Conservation (phyloP, 306 rosid species). For the Bauhinia variegata region DNA sequence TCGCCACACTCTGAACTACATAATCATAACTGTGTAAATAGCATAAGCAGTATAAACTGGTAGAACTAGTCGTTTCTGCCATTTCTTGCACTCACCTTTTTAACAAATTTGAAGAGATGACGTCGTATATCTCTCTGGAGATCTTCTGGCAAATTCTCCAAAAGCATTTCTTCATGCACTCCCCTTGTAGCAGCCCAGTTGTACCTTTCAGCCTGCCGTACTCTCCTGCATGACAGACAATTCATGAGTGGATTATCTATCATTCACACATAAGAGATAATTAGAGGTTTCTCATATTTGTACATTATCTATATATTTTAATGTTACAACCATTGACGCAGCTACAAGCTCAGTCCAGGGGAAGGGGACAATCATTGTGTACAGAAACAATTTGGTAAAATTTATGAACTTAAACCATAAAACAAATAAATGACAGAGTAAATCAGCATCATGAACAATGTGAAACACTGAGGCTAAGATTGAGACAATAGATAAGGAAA, state of each 20-base stretch:
- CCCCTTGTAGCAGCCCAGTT: constrained; percentile 94
- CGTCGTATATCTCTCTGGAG: constrained; percentile 80
- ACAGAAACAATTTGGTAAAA: neutral
- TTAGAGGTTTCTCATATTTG: neutral
- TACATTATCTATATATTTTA: neutral
- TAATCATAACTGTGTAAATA: neutral
- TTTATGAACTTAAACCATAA: neutral
- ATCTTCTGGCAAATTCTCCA: constrained; percentile 86
- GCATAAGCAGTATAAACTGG: constrained; percentile 6
- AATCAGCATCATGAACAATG: neutral
- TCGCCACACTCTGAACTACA: constrained; percentile 10
- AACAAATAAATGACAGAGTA: neutral
- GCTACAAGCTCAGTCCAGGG: constrained; percentile 3
- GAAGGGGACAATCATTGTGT: neutral
- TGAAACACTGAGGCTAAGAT: neutral
- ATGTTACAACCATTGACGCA: neutral
- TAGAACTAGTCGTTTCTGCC: constrained; percentile 14
- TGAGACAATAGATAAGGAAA: neutral
- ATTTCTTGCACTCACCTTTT: constrained; percentile 52
- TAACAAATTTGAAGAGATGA: constrained; percentile 40
- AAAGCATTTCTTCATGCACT: constrained; percentile 77
- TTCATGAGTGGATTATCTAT: neutral
- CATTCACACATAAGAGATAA: neutral
- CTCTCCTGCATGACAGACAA: constrained; percentile 55
- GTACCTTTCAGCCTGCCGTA: constrained; percentile 73